These are phyloP conservation scores for Cupressus sempervirens DNA, from an alignment of 75 land plant species.

Conservation along the genomic window DNA sequence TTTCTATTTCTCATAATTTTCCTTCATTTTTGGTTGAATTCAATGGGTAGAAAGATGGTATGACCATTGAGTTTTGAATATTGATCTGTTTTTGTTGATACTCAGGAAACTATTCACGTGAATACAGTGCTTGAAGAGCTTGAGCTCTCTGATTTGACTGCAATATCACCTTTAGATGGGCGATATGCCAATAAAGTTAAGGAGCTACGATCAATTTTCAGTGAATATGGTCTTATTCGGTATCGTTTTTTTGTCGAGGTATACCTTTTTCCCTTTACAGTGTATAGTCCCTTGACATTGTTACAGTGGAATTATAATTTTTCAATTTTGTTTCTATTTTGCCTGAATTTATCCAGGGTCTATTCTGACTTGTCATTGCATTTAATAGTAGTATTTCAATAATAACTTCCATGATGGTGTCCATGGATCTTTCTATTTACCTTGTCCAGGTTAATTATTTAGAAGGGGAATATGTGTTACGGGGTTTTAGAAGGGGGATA, in stretches of 20 bases:
- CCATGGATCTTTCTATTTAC: constrained; percentile 5
- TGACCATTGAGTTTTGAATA: neutral
- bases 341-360: neutral
- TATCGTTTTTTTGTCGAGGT: constrained; percentile 91
- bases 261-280: neutral
- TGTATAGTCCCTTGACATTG: neutral
- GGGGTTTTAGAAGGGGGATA: too few species aligned
- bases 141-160: constrained; percentile 59
- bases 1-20: neutral
- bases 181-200: constrained; percentile 77
- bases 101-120: neutral
- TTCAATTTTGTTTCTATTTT: neutral
- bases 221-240: constrained; percentile 82
- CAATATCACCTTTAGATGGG: constrained; percentile 90
- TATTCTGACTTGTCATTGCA: neutral
- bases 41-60: neutral
- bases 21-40: neutral
- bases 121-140: constrained; percentile 14
- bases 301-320: neutral
- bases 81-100: neutral
- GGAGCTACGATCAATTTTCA: constrained; percentile 59
- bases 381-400: neutral
- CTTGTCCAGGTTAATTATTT: neutral
- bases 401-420: neutral
- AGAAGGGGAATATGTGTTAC: neutral